Conservation (phyloP, 2,329 filamentous ascomycete genomes). For the Botrytis medusae region DNA sequence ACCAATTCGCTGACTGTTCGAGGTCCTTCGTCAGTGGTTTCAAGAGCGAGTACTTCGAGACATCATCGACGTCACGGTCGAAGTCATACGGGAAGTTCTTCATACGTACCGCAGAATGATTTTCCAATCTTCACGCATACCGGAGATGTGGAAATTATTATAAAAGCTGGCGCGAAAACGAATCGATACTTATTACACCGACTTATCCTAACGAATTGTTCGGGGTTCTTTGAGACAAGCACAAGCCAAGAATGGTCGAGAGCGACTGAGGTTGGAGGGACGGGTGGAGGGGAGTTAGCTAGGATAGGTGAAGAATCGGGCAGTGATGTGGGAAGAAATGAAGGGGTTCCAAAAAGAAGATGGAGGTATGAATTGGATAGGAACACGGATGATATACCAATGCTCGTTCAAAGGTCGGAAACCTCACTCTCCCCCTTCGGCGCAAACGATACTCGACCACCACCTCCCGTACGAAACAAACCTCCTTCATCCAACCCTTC, state of each 20-base stretch:
- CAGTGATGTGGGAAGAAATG: constrained; percentile 41
- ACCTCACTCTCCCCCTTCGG: constrained; percentile 54
- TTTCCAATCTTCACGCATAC: constrained; percentile 89
- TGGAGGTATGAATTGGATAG: constrained; percentile 91
- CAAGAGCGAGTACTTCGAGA: constrained; percentile 46
- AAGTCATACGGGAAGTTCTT: constrained; percentile 67
- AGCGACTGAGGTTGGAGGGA: constrained; percentile 38
- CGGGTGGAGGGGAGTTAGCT: constrained; percentile 46
- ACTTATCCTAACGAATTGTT: constrained; percentile 84
- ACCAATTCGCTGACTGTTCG: constrained; percentile 57
- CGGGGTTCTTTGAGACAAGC: constrained; percentile 88
- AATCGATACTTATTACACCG: constrained; percentile 85
- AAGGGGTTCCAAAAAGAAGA: constrained; percentile 45
- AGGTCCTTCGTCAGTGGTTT: constrained; percentile 61
- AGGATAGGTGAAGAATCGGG: constrained; percentile 51
- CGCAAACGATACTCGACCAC: constrained; percentile 45
- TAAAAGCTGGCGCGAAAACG: constrained; percentile 69
- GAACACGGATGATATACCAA: constrained; percentile 74
- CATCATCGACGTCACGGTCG: constrained; percentile 63
- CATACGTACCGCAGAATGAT: constrained; percentile 76
- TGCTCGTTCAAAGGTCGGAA: constrained; percentile 77
- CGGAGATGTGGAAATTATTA: constrained; percentile 87
- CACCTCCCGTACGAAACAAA: constrained; percentile 59
- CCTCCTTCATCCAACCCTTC: constrained; percentile 60
- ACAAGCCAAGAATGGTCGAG: constrained; percentile 76